Conservation (phyloP, 2,329 filamentous ascomycete species). For the Rutstroemia sp. region DNA sequence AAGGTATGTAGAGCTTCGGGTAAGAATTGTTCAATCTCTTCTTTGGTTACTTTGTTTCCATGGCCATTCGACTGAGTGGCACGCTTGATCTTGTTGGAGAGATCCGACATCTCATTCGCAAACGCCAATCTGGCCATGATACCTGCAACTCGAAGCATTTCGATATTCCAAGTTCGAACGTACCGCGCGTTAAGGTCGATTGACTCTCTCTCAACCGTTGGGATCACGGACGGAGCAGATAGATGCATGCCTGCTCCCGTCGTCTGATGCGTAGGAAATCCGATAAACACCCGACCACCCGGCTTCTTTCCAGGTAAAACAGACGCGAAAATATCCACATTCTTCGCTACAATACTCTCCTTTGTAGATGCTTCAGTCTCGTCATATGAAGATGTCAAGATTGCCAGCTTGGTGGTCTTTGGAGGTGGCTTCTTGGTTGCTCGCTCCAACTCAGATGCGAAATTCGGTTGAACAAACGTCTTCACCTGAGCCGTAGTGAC, state of each 20-base stretch:
- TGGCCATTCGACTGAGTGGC: constrained; percentile 33
- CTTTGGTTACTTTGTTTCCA: constrained; percentile 49
- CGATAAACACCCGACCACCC: constrained; percentile 86
- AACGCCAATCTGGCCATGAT: constrained; percentile 87
- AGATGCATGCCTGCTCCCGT: constrained; percentile 91
- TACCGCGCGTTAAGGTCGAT: constrained; percentile 95
- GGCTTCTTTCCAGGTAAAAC: constrained; percentile 80
- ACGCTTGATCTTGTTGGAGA: constrained; percentile 54
- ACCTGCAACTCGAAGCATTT: constrained; percentile 84
- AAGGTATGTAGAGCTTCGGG: constrained; percentile 76
- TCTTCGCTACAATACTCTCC: constrained; percentile 43
- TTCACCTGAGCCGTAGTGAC: constrained; percentile 78
- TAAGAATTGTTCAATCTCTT: constrained; percentile 59
- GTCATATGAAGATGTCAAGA: constrained; percentile 87
- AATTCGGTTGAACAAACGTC: constrained; percentile 64
- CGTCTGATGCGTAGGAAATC: constrained; percentile 94
- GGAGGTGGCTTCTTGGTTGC: constrained; percentile 97
- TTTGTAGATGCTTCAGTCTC: constrained; percentile 56
- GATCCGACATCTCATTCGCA: constrained; percentile 73
- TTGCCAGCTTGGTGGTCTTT: constrained; percentile 75
- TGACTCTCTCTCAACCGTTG: constrained; percentile 92
- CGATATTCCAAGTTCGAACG: constrained; percentile 91
- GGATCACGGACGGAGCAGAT: constrained; percentile 91
- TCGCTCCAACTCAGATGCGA: constrained; percentile 81
- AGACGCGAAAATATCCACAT: constrained; percentile 77